Base-by-base conservation (phyloP, 345 rosid species). In the Populus pruinosa region DNA sequence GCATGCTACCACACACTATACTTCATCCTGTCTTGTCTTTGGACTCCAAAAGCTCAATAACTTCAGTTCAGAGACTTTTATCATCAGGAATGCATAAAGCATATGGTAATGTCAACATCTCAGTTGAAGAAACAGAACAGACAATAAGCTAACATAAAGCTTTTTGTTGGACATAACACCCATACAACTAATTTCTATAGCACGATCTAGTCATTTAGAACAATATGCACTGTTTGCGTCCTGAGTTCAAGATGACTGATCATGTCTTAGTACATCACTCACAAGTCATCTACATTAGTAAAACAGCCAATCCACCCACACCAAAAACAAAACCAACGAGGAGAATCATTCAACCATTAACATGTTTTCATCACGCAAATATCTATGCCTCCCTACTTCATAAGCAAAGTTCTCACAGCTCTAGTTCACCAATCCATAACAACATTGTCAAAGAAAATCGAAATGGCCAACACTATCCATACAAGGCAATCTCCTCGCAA, bases 1-100 rank as follows among this genome's bases (percentile, higher is more conserved):
- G 63, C 44, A 44, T 29, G 43, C n/a, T 20, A 20, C 59, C n/a
- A 7, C 59, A 53, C 59, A 53, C 44, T 47, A 36, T 21, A 64
- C 8, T 20, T 29, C 56, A 44, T 65, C 43, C 44, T 27, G 9
- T 21, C 61, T 18, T 65, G 43, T 43, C 25, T 31, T 66, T 12
- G 47, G 49, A 66, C 29, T 75, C 71, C 10, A 65, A 11, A 75
- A 74, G 29, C 65, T 64, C 70, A 47, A 53, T 53, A 53, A 18
- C 59, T 53, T 53, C 23, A 53, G 59, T 53, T 53, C 16, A 47
- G 23, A 53, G n/a, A 53, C 59, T 53, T 18, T 53, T 53, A 53
- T 53, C 8, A 53, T 53, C 59, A 20, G 59, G n/a, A 53, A 53
- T 5, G 59, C 21, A 20, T 17, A 53, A 53, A 1, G 23, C 21